phyloP scores from a whole-genome alignment of 2,329 filamentous ascomycete genomes.

The Didymella pomorum region DNA sequence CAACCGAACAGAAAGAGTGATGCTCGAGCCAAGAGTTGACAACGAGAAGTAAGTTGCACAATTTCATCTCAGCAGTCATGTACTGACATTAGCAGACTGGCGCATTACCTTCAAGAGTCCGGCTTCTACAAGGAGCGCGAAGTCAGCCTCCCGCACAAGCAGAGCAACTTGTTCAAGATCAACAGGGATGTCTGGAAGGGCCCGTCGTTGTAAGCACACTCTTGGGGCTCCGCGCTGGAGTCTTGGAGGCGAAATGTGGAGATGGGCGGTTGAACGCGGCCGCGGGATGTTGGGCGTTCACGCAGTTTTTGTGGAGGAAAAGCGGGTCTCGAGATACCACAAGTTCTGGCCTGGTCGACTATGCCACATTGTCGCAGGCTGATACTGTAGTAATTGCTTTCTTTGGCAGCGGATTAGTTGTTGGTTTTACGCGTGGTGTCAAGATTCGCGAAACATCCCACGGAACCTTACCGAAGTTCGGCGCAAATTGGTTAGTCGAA shows the following conservation, averaged over 20 bases:
- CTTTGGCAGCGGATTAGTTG: constrained; percentile 10
- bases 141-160: constrained; percentile 89
- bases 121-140: constrained; percentile 91
- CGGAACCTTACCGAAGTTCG: constrained; percentile 19
- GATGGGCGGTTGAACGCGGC: constrained; percentile 13
- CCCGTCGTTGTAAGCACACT: constrained; percentile 35
- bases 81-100: constrained; percentile 62
- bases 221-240: constrained; percentile 17
- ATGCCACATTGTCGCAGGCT: constrained; percentile 3
- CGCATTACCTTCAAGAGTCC: constrained; percentile 72
- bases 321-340: constrained; percentile 29
- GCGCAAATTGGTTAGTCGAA: neutral
- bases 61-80: neutral
- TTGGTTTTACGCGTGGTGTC: constrained; percentile 11
- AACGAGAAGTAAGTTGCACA: constrained; percentile 76
- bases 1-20: constrained; percentile 79
- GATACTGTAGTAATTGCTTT: constrained; percentile 2
- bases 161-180: constrained; percentile 84
- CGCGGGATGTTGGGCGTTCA: constrained; percentile 27
- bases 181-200: constrained; percentile 75
- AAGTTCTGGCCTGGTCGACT: constrained; percentile 22
- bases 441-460: constrained; percentile 5
- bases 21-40: constrained; percentile 89
- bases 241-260: constrained; percentile 13
- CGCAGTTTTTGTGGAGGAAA: constrained; percentile 30